Evolutionary conservation across 371 early-diverging fungal species (phyloP).

Genomic region (Apophysomyces elegans): DNA sequence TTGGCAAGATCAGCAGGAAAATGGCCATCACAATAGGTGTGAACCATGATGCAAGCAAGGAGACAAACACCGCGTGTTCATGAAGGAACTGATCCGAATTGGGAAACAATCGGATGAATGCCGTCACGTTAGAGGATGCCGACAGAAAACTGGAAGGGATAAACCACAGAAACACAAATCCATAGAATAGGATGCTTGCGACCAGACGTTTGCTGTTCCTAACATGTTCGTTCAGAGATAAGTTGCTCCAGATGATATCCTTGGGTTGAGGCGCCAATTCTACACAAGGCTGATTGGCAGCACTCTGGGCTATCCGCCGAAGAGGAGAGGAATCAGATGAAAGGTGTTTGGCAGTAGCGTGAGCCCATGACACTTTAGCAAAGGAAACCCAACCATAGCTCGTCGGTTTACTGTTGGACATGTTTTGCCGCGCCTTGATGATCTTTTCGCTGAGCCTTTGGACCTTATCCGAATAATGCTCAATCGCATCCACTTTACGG

Average conservation of each 20-base stretch:
- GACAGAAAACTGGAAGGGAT: conserved; percentile 69
- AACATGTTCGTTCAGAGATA: conserved; percentile 61
- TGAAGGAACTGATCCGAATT: conserved; percentile 54
- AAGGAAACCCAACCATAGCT: conserved; percentile 82
- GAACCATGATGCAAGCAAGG: conserved; percentile 68
- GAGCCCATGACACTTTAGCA: conserved; percentile 63
- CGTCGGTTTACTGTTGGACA: conserved; percentile 57
- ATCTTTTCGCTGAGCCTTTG: conserved; percentile 68
- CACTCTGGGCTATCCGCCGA: conserved; percentile 13
- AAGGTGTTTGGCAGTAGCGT: conserved; percentile 54
- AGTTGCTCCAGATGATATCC: conserved; percentile 83
- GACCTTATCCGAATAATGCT: conserved; percentile 69
- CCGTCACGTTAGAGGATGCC: conserved; percentile 61
- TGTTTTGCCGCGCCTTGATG: conserved; percentile 51
- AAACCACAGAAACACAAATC: conserved; percentile 69
- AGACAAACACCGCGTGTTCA: conserved; percentile 50
- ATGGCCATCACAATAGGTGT: conserved; percentile 76
- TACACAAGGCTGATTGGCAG: conserved; percentile 21
- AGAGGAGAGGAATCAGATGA: conserved; percentile 22
- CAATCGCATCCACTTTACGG: conserved; percentile 77
- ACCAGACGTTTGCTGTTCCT: conserved; percentile 61
- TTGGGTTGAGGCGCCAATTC: conserved; percentile 74
- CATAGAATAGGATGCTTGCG: conserved; percentile 58
- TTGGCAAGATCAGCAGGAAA: conserved; percentile 72
- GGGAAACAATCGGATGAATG: conserved; percentile 58